These are phyloP conservation scores for Allium fistulosum DNA, from an alignment of 106 monocot genomes.

Conservation along the genomic window DNA sequence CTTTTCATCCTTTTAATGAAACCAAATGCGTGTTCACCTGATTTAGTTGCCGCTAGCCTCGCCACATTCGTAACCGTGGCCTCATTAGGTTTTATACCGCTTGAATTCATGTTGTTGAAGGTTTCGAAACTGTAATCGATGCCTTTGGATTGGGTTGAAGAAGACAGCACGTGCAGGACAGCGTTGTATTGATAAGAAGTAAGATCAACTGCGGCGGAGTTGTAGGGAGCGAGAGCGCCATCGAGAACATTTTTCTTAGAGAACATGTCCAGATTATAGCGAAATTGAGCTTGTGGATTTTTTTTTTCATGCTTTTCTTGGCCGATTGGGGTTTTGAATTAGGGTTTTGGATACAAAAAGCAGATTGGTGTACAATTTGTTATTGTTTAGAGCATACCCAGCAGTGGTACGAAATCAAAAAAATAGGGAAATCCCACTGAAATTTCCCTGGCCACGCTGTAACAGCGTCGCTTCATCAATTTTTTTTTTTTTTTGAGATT, in stretches of 20 bases:
- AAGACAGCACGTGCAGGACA: slow-evolving; percentile 64
- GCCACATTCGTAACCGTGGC: slow-evolving; percentile 72
- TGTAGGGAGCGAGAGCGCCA: slow-evolving; percentile 56
- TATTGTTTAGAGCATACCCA: too few relatives aligned
- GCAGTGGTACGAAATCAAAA: too few relatives aligned
- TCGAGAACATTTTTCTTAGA: slow-evolving; percentile 41
- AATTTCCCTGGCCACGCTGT: too few relatives aligned
- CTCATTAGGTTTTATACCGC: slow-evolving; percentile 46
- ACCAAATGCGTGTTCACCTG: slow-evolving; percentile 54
- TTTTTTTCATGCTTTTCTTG: slow-evolving; percentile 27
- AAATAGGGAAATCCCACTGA: too few relatives aligned
- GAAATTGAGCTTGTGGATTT: slow-evolving; percentile 47
- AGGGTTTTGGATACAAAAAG: neutral
- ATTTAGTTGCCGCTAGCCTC: slow-evolving; percentile 33
- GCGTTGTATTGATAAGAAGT: slow-evolving; percentile 66
- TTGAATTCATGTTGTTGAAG: slow-evolving; percentile 63
- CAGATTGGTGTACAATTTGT: too few relatives aligned
- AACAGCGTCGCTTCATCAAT: too few relatives aligned
- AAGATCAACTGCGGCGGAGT: slow-evolving; percentile 35
- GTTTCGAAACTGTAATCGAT: slow-evolving; percentile 31
- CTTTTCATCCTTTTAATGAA: slow-evolving; percentile 59
- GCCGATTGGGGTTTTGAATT: slow-evolving; percentile 22
- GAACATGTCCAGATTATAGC: slow-evolving; percentile 51
- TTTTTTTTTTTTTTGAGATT: too few relatives aligned
- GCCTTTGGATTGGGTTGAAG: slow-evolving; percentile 12